Conservation (phyloP, 78 protist genomes). For the Protostelium mycophagum region DNA sequence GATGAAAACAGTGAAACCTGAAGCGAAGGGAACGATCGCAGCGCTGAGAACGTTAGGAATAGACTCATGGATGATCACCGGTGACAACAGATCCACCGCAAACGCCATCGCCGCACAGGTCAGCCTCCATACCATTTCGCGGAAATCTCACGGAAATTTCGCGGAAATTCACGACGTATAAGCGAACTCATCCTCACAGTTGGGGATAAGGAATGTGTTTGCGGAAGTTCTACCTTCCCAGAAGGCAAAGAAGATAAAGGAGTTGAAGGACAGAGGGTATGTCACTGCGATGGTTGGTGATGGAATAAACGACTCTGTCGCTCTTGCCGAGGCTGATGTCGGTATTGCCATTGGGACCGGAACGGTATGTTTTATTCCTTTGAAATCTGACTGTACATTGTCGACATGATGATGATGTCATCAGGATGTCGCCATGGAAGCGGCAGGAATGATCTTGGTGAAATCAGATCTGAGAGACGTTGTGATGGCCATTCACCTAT, state of each 20-base stretch:
- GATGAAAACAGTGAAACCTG: conserved; percentile 61
- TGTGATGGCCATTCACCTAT: conserved; percentile 70
- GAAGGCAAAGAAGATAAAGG: conserved; percentile 68
- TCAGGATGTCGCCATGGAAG: conserved; percentile 81
- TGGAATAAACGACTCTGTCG: conserved; percentile 88
- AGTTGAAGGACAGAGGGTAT: conserved; percentile 61
- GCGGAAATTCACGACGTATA: too few species aligned
- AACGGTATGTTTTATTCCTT: conserved; percentile 13
- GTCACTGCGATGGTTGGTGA: conserved; percentile 90
- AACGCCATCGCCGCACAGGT: conserved; percentile 61
- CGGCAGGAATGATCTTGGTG: conserved; percentile 84
- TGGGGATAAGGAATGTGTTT: conserved; percentile 47
- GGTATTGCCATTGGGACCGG: conserved; percentile 92
- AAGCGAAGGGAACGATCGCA: conserved; percentile 55
- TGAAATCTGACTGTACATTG: neutral
- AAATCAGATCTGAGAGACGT: conserved; percentile 71
- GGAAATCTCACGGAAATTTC: too few species aligned
- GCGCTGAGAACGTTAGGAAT: conserved; percentile 35
- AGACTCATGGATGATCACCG: conserved; percentile 80
- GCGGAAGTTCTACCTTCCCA: conserved; percentile 82
- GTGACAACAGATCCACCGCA: conserved; percentile 78
- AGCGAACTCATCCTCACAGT: neutral
- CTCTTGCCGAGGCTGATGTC: conserved; percentile 80
- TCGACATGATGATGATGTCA: too few species aligned
- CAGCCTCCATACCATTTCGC: neutral